Conservation (phyloP, 805 yeast genomes). For the Candida oleophila region DNA sequence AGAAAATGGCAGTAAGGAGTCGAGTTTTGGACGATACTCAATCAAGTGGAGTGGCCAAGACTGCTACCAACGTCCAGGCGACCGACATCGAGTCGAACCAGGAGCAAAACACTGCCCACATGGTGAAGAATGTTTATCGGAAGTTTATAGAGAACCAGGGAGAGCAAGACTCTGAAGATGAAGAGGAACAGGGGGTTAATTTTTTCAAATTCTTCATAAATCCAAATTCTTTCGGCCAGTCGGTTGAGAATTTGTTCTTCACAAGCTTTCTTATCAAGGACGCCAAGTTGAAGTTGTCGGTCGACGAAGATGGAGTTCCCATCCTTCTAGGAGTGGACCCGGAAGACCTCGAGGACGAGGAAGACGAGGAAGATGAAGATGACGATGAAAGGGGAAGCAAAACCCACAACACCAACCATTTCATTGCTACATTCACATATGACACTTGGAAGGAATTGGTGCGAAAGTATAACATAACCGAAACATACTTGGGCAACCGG, state of each 20-base stretch:
- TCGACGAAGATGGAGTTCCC: slow-evolving; percentile 48
- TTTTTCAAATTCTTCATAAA: slow-evolving; percentile 69
- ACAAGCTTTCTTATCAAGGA: slow-evolving; percentile 79
- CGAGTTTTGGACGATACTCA: slow-evolving; percentile 43
- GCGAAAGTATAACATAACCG: slow-evolving; percentile 52
- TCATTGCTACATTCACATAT: slow-evolving; percentile 70
- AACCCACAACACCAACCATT: slow-evolving; percentile 45
- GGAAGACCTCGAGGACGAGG: slow-evolving; percentile 16
- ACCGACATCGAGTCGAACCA: slow-evolving; percentile 49
- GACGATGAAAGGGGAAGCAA: slow-evolving; percentile 21
- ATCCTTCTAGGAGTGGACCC: slow-evolving; percentile 38
- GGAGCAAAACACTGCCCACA: slow-evolving; percentile 62
- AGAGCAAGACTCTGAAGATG: slow-evolving; percentile 7
- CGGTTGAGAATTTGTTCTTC: slow-evolving; percentile 82
- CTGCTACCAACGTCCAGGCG: slow-evolving; percentile 56
- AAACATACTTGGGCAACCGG: slow-evolving; percentile 51
- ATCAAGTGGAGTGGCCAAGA: slow-evolving; percentile 34
- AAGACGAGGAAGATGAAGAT: slow-evolving; percentile 19
- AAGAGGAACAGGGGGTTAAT: slow-evolving; percentile 39
- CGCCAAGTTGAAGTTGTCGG: slow-evolving; percentile 54
- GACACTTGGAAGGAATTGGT: slow-evolving; percentile 63
- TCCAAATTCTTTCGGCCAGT: slow-evolving; percentile 72
- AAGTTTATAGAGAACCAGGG: slow-evolving; percentile 22
- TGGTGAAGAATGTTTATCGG: slow-evolving; percentile 56
- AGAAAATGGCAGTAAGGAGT: slow-evolving; percentile 32